Percentiles rank a stretch among this genome's conserved stretches.
phyloP scores from a whole-genome alignment of 106 monocot species.

The Acorus calamus region DNA sequence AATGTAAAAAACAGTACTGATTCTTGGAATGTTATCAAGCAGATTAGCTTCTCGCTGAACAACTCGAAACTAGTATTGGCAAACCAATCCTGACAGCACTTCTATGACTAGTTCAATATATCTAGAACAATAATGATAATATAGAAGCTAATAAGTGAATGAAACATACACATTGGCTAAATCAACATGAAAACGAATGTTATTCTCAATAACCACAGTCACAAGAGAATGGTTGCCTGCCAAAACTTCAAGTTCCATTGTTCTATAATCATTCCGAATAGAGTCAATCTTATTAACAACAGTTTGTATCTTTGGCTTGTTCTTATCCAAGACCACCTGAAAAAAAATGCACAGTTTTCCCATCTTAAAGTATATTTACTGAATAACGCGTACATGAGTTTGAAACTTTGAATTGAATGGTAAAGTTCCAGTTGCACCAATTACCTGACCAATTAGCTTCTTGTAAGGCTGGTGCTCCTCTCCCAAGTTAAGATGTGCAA shows the following conservation, averaged over 20 bases:
- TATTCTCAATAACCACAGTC: constrained; percentile 78
- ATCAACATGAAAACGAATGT: constrained; percentile 78
- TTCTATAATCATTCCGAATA: constrained; percentile 90
- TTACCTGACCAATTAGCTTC: constrained; percentile 88
- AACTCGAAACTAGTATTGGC: no score
- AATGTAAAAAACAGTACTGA: no score
- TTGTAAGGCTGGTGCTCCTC: constrained; percentile 85
- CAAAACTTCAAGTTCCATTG: constrained; percentile 91
- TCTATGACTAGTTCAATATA: no score
- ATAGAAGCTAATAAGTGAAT: neutral
- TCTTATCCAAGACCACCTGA: constrained; percentile 93
- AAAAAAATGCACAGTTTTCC: constrained; percentile 3
- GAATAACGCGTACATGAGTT: neutral
- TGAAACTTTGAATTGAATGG: neutral
- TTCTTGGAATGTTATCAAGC: no score
- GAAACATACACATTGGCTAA: constrained; percentile 61
- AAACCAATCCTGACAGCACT: no score
- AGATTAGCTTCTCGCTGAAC: no score
- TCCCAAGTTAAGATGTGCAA: constrained; percentile 85
- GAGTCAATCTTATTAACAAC: constrained; percentile 91
- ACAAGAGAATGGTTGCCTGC: constrained; percentile 91
- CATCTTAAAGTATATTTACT: neutral
- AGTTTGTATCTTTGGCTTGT: constrained; percentile 84
- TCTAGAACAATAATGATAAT: no score
- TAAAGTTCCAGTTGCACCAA: neutral